A percentile compares a stretch with the other conserved stretches of the same genome.
Evolutionary conservation across 768 basidiomycete species (phyloP).

Genomic region (Paxillus rubicundulus): DNA sequence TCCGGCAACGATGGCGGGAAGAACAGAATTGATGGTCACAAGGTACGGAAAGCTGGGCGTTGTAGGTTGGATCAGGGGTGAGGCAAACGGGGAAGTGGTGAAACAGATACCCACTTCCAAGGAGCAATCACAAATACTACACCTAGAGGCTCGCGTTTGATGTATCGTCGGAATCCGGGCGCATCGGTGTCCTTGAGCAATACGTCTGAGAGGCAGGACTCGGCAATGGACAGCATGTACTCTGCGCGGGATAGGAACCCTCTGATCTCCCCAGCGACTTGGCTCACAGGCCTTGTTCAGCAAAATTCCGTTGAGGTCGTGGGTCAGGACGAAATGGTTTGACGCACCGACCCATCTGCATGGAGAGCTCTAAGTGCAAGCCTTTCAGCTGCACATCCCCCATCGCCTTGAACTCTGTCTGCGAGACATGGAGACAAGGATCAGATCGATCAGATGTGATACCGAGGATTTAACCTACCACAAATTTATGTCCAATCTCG

Average conservation of each 20-base stretch:
- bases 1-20: slow-evolving; percentile 88
- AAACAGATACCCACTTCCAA: slow-evolving; percentile 72
- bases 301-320: background rate
- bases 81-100: background rate
- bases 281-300: slow-evolving; percentile 65
- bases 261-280: slow-evolving; percentile 73
- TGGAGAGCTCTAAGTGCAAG: slow-evolving; percentile 64
- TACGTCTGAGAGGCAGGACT: slow-evolving; percentile 69
- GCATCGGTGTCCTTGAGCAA: slow-evolving; percentile 73
- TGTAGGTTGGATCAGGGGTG: slow-evolving; percentile 1
- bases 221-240: slow-evolving; percentile 85
- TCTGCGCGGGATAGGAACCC: slow-evolving; percentile 80
- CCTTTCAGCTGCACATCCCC: slow-evolving; percentile 49
- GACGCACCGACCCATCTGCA: slow-evolving; percentile 91
- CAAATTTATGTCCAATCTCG: slow-evolving; percentile 67
- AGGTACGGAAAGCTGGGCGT: slow-evolving; percentile 79
- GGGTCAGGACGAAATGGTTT: background rate
- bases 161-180: slow-evolving; percentile 80
- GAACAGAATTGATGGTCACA: slow-evolving; percentile 84
- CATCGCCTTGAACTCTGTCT: slow-evolving; percentile 49
- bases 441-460: background rate
- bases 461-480: slow-evolving; percentile 42
- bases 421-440: background rate
- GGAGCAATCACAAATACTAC: slow-evolving; percentile 86
- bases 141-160: slow-evolving; percentile 81